phyloP scores from a whole-genome alignment of 1,284 basidiomycete species.

The Rhodotorula sp. region DNA sequence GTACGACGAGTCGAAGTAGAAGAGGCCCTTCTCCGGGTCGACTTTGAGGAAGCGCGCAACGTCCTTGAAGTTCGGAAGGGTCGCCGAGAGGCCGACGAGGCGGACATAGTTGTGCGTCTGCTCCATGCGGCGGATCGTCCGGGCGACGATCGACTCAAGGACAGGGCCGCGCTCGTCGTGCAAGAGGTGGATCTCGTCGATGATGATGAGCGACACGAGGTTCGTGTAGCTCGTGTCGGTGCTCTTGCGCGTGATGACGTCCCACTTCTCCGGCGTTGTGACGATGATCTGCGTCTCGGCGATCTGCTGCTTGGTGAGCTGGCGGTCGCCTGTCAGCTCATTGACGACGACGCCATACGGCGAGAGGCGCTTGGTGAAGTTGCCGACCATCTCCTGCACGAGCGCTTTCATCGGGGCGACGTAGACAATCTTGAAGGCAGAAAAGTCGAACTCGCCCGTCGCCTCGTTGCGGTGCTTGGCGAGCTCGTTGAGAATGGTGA shows the following conservation, averaged over 20 bases:
- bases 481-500: slow-evolving; percentile 85
- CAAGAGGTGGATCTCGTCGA: slow-evolving; percentile 96
- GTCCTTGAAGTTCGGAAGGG: slow-evolving; percentile 95
- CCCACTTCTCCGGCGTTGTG: slow-evolving; percentile 99
- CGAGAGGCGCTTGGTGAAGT: slow-evolving; percentile 79
- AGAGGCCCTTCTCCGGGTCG: slow-evolving; percentile 85
- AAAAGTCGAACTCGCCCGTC: slow-evolving; percentile 81
- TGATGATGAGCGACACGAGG: slow-evolving; percentile 91
- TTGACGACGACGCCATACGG: slow-evolving; percentile 84
- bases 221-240: slow-evolving; percentile 97
- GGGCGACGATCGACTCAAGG: slow-evolving; percentile 84
- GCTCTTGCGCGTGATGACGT: slow-evolving; percentile 96
- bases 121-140: slow-evolving; percentile 92
- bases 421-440: slow-evolving; percentile 95
- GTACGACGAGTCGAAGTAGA: slow-evolving; percentile 94
- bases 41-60: slow-evolving; percentile 98
- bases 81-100: slow-evolving; percentile 92
- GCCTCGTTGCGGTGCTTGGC: slow-evolving; percentile 77
- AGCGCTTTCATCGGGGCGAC: slow-evolving; percentile 99
- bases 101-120: slow-evolving; percentile 90
- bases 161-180: slow-evolving; percentile 99
- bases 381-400: slow-evolving; percentile 95
- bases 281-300: slow-evolving; percentile 97
- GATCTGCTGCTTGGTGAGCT: slow-evolving; percentile 98
- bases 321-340: slow-evolving; percentile 94